Evolutionary conservation across 805 yeast species (phyloP), one percentile per base, ranked within the genome.

Genomic region (Saccharomycopsis microspora): DNA sequence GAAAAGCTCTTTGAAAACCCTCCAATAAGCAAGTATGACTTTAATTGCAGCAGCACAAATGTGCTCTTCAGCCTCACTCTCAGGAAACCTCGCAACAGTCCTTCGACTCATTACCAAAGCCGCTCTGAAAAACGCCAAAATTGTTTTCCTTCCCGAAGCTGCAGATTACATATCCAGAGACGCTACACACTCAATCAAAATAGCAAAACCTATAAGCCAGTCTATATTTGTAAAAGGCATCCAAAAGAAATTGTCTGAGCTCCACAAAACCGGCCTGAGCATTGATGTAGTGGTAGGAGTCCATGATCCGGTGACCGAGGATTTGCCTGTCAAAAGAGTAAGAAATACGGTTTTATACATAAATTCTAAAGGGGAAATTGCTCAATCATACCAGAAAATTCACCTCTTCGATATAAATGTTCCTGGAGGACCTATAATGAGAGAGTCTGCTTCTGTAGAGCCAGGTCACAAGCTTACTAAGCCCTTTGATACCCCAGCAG

Each of bases 141-240:
- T 86, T 3, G 67, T 93, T 4, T 87, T 93, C 58, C 72, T 90
- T 41, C 97, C 97, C 1, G 98, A 90, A 61, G 97, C 97, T 0
- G 74, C 93, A 4, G 97, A 90, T 61, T 90, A 87, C 61, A 71
- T 90, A 38, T 81, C 95, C 4, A 69, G 76, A 45, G 76, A 77
- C 58, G 81, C 89, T 1, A 61, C 57, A 1, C 89, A 86, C 55
- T 80, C 94, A 0, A 68, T 70, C 45, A 55, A 66, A 31, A 64
- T 90, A n/a, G 87, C 82, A 0, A 59, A 68, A 39, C 50, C 72
- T 9, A 67, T 71, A 31, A 64, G 66, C 1, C 59, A 66, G 43
- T 62, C 73, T 54, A 68, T 67, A 55, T 76, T 73, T 55, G 56
- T 71, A 42, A 50, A 58, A 43, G 71, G 66, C 7, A 62, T 81